These are phyloP conservation scores for Lepidium sativum DNA, from an alignment of 345 rosid genomes.

Conservation along the genomic window DNA sequence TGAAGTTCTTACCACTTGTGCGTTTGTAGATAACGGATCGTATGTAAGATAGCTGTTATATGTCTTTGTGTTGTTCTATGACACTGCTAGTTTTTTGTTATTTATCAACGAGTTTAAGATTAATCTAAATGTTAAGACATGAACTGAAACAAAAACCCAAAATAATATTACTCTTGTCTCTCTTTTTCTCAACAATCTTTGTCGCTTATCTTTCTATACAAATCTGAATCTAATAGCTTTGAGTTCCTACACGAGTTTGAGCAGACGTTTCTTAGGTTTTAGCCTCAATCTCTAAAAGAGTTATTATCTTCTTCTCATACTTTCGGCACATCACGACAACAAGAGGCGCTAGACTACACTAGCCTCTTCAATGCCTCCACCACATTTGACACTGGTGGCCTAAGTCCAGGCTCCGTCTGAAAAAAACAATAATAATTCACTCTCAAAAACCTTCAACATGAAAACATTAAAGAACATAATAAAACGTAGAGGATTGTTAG, in stretches of 20 bases:
- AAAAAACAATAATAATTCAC: neutral
- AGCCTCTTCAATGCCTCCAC: conserved; percentile 71
- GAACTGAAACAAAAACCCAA: conserved; percentile 18
- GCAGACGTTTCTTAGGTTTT: conserved; percentile 12
- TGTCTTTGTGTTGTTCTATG: neutral
- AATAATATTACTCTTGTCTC: conserved; percentile 6
- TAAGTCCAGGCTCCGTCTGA: conserved; percentile 67
- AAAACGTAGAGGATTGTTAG: neutral
- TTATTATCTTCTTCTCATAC: conserved; percentile 12
- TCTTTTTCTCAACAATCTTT: conserved; percentile 10
- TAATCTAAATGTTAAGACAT: conserved; percentile 16
- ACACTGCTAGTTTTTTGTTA: neutral
- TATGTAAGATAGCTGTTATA: neutral
- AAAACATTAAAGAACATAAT: neutral
- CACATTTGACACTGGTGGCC: conserved; percentile 85
- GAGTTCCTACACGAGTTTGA: conserved; percentile 14
- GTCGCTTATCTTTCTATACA: conserved; percentile 24
- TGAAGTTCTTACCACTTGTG: neutral
- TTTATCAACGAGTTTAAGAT: conserved; percentile 11
- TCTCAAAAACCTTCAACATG: neutral
- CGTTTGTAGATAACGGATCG: neutral
- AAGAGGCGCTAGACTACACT: conserved; percentile 29
- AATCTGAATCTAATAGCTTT: conserved; percentile 23
- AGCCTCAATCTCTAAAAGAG: conserved; percentile 9
- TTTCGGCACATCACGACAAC: neutral